Evolutionary conservation across 225 moss, liverwort and hornwort genomes (phyloP), one percentile per base, ranked within the genome.

Genomic region (Polytrichum formosum): DNA sequence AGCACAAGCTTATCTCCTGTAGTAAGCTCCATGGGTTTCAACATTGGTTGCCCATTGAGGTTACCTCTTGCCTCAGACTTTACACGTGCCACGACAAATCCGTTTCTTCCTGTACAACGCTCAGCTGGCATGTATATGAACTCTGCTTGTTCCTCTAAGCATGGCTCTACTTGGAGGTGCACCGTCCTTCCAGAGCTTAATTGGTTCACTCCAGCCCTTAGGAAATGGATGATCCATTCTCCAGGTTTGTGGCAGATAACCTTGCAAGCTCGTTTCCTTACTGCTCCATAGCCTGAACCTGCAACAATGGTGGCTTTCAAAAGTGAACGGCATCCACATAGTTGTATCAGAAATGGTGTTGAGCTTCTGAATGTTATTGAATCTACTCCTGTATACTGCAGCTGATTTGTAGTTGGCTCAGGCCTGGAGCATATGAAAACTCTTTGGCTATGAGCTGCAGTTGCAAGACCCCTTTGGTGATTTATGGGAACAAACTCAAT

Each of bases 121-220:
- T 75, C 61, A 16, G 82, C 70, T 33, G 85, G 85, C 85, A 86
- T 86, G 53, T 82, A 80, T 31, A 86, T 73, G 31, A 82, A 79
- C 27, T 86, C 79, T 13, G 67, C 56, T 63, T 86, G 85, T 18
- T 77, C 72, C 26, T 86, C 79, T 6, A 82, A 70, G 67, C 77
- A 72, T 54, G 72, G 66, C 30, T 77, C 74, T 4, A 86, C 66
- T 53, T 72, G 56, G n/a, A 82, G 67, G 6, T 86, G 74, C 29
- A 79, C 74, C 21, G 27, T 71, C 63, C 30, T 72, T 28, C 70
- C 60, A 26, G 79, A 82, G 10, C 82, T 79, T 72, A 86, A 73
- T 31, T 77, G 66, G 55, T 86, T 86, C 2, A 82, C 79, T 16
- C 85, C 82, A 18, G 79, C 77, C 67, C 77, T 79, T 53, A 86